phyloP scores from a whole-genome alignment of 1,284 basidiomycete genomes.

The Trichosporon sp. region DNA sequence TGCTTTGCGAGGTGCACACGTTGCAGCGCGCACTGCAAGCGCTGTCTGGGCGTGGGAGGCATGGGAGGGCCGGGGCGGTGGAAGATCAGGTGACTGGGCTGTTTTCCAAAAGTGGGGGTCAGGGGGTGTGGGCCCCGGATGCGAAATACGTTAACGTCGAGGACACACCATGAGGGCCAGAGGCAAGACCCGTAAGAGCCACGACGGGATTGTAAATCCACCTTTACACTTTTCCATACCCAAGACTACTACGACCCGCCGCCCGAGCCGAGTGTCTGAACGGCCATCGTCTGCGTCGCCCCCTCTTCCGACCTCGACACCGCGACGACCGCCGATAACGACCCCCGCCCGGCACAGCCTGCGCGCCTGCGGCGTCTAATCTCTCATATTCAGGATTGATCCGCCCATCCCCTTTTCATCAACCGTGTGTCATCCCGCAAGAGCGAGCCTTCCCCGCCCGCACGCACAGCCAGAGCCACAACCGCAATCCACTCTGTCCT shows the following conservation, averaged over 20 bases:
- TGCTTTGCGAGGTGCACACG: neutral
- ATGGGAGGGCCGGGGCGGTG: neutral
- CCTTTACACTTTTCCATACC: neutral
- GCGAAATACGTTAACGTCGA: neutral
- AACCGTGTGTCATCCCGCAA: neutral
- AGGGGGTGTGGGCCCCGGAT: neutral
- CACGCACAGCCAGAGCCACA: too few relatives aligned
- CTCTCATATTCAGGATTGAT: constrained; percentile 1
- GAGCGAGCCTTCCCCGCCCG: neutral
- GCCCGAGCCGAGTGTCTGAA: too few relatives aligned
- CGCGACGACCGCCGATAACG: neutral
- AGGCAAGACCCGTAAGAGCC: neutral
- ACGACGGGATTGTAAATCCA: constrained; percentile 1
- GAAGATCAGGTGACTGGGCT: neutral
- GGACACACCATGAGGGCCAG: too few relatives aligned
- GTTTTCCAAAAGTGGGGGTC: constrained; percentile 4
- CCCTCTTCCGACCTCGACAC: neutral
- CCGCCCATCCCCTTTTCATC: neutral
- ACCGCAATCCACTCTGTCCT: too few relatives aligned
- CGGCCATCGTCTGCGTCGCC: neutral
- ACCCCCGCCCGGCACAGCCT: neutral
- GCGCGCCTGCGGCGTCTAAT: constrained; percentile 1
- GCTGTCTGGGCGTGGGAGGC: neutral
- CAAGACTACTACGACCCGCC: neutral
- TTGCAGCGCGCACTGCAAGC: too few relatives aligned